Conservation (phyloP, 1,139 yeast genomes). For the Zygotorulaspora mrakii region DNA sequence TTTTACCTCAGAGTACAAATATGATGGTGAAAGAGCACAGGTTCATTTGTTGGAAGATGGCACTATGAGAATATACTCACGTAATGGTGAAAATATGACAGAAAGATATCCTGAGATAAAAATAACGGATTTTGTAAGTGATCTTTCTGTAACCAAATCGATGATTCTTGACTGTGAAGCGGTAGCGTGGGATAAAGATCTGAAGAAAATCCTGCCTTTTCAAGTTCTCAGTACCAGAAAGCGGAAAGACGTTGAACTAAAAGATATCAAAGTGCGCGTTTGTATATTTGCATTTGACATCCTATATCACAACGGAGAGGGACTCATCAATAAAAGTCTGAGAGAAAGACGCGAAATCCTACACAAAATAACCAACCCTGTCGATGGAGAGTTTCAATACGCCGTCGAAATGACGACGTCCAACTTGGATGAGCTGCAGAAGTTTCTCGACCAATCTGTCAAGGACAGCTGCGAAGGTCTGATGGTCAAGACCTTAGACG, state of each 20-base stretch:
- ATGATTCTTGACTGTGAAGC: slow-evolving; percentile 93
- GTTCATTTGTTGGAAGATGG: slow-evolving; percentile 74
- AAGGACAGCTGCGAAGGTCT: slow-evolving; percentile 92
- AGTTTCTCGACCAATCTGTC: slow-evolving; percentile 84
- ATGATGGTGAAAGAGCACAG: slow-evolving; percentile 98
- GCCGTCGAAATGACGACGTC: slow-evolving; percentile 75
- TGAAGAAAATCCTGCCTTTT: slow-evolving; percentile 78
- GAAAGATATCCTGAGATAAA: slow-evolving; percentile 91
- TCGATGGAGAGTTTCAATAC: slow-evolving; percentile 75
- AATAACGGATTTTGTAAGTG: slow-evolving; percentile 55
- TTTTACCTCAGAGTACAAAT: slow-evolving; percentile 93
- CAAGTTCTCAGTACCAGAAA: slow-evolving; percentile 90
- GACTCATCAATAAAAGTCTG: slow-evolving; percentile 65
- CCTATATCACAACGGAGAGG: slow-evolving; percentile 64
- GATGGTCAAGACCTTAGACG: slow-evolving; percentile 88
- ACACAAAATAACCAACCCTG: slow-evolving; percentile 51
- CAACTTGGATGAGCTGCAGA: slow-evolving; percentile 73
- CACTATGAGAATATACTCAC: slow-evolving; percentile 69
- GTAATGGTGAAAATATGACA: slow-evolving; percentile 97
- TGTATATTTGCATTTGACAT: slow-evolving; percentile 91
- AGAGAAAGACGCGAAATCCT: slow-evolving; percentile 65
- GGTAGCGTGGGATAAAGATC: slow-evolving; percentile 92
- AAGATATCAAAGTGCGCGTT: slow-evolving; percentile 83
- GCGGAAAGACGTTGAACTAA: slow-evolving; percentile 84
- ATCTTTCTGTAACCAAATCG: slow-evolving; percentile 41